Conservation (phyloP, 352 stramenopile genomes). For the Peronospora destructor region DNA sequence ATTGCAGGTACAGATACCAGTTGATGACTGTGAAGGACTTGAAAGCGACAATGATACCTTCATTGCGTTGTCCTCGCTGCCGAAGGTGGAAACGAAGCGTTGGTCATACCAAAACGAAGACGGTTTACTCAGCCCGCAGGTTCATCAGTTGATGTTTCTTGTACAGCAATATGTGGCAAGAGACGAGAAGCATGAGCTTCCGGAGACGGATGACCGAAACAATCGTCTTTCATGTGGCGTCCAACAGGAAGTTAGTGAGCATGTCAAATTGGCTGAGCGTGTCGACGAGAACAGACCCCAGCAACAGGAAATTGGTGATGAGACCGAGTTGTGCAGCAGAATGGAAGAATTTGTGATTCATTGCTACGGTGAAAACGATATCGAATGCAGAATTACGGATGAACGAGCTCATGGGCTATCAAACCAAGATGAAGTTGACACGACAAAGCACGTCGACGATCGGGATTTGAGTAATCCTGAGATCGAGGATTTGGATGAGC, state of each 20-base stretch:
- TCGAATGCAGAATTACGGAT: conserved; percentile 20
- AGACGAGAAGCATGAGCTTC: conserved; percentile 23
- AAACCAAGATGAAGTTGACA: conserved; percentile 30
- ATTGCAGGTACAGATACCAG: not conserved
- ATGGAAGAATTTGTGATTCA: conserved; percentile 18
- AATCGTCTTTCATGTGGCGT: not conserved
- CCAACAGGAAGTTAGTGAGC: conserved; percentile 13
- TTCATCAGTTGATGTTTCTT: conserved; percentile 35
- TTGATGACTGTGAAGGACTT: conserved; percentile 22
- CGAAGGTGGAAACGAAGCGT: conserved; percentile 23
- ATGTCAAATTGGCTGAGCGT: not conserved
- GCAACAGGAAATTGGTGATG: conserved; percentile 19
- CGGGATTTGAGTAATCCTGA: not conserved
- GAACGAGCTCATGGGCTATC: conserved; percentile 17
- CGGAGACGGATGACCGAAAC: conserved; percentile 24
- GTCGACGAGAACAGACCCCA: conserved; percentile 6
- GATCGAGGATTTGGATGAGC: conserved; percentile 4
- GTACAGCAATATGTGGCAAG: conserved; percentile 26
- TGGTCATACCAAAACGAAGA: conserved; percentile 6
- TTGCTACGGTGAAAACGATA: conserved; percentile 11
- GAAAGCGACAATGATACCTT: conserved; percentile 30
- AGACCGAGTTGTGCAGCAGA: conserved; percentile 13
- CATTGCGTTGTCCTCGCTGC: conserved; percentile 22
- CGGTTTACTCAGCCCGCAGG: conserved; percentile 24
- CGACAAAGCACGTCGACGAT: not conserved